Evolutionary conservation across 352 stramenopile species (phyloP), one percentile per base, ranked within the genome.

Genomic region (Globisporangium echinulatum): DNA sequence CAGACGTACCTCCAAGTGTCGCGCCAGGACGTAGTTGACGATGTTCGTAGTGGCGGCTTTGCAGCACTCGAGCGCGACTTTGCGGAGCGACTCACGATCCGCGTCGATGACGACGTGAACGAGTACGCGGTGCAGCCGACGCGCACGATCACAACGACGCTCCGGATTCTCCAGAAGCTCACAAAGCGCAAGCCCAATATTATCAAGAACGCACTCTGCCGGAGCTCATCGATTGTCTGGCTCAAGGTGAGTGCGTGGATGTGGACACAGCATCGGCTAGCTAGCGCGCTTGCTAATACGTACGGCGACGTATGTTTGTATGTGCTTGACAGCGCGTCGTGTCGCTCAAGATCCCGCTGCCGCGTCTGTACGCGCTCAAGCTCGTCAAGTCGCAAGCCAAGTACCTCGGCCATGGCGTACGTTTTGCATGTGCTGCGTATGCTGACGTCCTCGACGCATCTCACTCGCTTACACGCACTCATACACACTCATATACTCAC

Each of bases 151-250:
- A 90, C 79, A 38, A 90, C 70, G 46, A 87, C 89, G 42, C 67
- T 93, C 11, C 75, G 84, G 5, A 84, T 93, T 59, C 56, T 93
- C 40, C 84, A 93, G 58, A 90, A 90, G 49, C 68, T 93, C 63
- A 93, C 81, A 10, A 93, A 93, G 68, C 66, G 79, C n/a, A 91
- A 91, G 59, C 81, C 84, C 9, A 91, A 88, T 56, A 77, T 93
- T 15, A 93, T 93, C 58, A 90, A 90, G 61, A 88, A 89, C 58
- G 77, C 74, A 25, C 71, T 93, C 0, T 91, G 81, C 54, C 79
- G 84, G 52, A 63, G 74, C 13, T 79, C 81, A 17, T 91, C 84
- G 13, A 89, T 93, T 43, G 84, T 92, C 14, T 90, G 81, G 81
- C 67, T 91, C 25, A 91, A 91, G 74, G 77, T 89, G 67, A 14